Percentiles rank a stretch among this genome's conserved stretches.
Conservation (phyloP, 140 eudicot genomes). For the Erigeron philadelphicus region DNA sequence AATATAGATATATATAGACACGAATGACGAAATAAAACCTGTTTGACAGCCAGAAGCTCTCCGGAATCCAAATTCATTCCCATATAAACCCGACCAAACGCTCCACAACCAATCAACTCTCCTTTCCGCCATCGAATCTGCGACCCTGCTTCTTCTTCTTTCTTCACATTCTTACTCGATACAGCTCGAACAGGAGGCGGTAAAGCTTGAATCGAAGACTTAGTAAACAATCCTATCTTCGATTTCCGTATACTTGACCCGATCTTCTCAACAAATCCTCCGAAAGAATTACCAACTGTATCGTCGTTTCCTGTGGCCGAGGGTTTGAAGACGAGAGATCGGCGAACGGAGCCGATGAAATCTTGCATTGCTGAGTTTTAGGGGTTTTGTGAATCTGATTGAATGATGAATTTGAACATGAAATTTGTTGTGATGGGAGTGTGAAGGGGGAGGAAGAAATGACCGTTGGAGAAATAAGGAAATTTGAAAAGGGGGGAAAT, state of each 20-base stretch:
- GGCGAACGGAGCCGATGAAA: conserved; percentile 87
- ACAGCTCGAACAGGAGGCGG: conserved; percentile 45
- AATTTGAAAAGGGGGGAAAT: conserved; percentile 35
- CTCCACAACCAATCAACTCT: conserved; percentile 90
- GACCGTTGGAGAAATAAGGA: conserved; percentile 29
- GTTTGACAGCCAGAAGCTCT: conserved; percentile 87
- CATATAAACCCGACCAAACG: conserved; percentile 96
- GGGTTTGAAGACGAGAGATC: conserved; percentile 81
- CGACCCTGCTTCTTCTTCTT: conserved; percentile 36
- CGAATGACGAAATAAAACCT: conserved; percentile 37
- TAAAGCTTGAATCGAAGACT: conserved; percentile 49
- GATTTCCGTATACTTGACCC: conserved; percentile 85
- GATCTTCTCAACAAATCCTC: conserved; percentile 77
- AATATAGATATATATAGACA: neutral
- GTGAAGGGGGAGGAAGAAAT: conserved; percentile 31
- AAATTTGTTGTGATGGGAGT: conserved; percentile 13
- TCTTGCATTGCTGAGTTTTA: conserved; percentile 53
- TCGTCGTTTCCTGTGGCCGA: conserved; percentile 41
- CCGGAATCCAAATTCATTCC: conserved; percentile 99
- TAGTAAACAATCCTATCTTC: conserved; percentile 59
- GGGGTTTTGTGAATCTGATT: conserved; percentile 22
- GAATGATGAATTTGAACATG: conserved; percentile 17
- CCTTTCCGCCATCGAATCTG: conserved; percentile 96
- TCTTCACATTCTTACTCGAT: conserved; percentile 21
- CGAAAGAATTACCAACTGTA: conserved; percentile 33